Evolutionary conservation across 352 stramenopile genomes (phyloP), one percentile per base, ranked within the genome.

Genomic region (Phytophthora citrophthora): DNA sequence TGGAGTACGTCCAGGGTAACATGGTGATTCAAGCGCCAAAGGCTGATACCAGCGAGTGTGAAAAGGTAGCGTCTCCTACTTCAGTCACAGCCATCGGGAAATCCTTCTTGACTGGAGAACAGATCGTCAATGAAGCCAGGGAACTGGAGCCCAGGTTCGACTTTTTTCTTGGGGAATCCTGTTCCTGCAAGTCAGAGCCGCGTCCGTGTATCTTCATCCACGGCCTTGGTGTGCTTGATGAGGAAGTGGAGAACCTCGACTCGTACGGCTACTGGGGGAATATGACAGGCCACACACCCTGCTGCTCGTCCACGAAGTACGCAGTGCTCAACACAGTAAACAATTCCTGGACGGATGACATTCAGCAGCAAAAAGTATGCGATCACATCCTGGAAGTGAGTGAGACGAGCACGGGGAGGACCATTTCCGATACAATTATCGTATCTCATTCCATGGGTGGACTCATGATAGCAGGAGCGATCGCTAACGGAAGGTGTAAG

Each of bases 371-470:
- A 12, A 72, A 74, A 53, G 56, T 72, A 13, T 74, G 73, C 59
- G 44, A 76, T 34, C 50, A 54, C 9, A 60, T 69, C 1, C 41
- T 78, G 8, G 39, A 18, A 12, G 61, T 67, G 11, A 74, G 64
- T n/a, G 58, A 59, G 13, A 72, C 46, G 9, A 71, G 65, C 36
- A 24, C 47, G 15, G 52, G 32, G 10, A 31, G 34, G 6, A 68
- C 36, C 2, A 32, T 74, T 46, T 59, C 61, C 1, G 54, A 77
- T 34, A 64, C 68, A 5, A 77, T 77, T 34, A 50, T 81, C 12
- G 41, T 81, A 7, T 60, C 68, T 13, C 68, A 81, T 40, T 81
- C 72, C 6, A 77, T 77, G 64, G 72, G 68, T 9, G 71, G 67
- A 23, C 51, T 81, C 1, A 60, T 77, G 40, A 12, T 74, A 7